phyloP scores from a whole-genome alignment of 2,329 filamentous ascomycete species.

The Aspergillus sp. region DNA sequence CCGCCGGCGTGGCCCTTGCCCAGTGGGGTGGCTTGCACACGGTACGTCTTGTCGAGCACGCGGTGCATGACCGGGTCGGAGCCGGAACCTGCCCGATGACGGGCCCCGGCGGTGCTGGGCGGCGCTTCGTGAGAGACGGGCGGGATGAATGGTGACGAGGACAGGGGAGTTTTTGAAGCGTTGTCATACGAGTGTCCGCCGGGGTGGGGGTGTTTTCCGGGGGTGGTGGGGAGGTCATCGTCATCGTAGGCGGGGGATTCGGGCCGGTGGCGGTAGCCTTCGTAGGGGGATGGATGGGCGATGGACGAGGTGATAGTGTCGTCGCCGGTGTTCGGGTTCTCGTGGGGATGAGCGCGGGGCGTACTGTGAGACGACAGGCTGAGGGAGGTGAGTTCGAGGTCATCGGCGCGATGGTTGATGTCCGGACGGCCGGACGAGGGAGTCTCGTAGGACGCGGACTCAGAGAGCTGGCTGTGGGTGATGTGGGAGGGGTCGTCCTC shows the following conservation, averaged over 20 bases:
- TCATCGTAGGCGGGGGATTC: slow-evolving; percentile 35
- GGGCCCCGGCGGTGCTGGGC: neutral
- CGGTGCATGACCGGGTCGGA: slow-evolving; percentile 80
- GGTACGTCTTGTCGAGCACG: slow-evolving; percentile 93
- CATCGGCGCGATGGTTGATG: slow-evolving; percentile 36
- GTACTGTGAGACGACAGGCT: slow-evolving; percentile 49
- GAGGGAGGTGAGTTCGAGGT: slow-evolving; percentile 46
- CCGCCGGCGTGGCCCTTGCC: slow-evolving; percentile 46
- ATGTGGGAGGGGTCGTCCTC: slow-evolving; percentile 57
- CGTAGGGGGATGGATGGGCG: slow-evolving; percentile 73
- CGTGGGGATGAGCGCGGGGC: slow-evolving; percentile 38
- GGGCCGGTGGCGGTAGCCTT: slow-evolving; percentile 33
- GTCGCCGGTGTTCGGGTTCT: slow-evolving; percentile 25
- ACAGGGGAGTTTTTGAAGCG: slow-evolving; percentile 63
- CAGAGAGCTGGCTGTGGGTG: slow-evolving; percentile 41
- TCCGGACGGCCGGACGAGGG: slow-evolving; percentile 35
- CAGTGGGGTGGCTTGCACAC: slow-evolving; percentile 86
- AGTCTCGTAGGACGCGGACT: slow-evolving; percentile 42
- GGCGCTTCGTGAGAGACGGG: slow-evolving; percentile 41
- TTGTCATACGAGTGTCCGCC: slow-evolving; percentile 17
- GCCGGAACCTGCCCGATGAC: slow-evolving; percentile 26
- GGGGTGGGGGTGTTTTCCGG: slow-evolving; percentile 26
- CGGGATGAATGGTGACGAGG: slow-evolving; percentile 55
- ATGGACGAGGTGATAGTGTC: slow-evolving; percentile 41
- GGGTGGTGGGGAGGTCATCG: slow-evolving; percentile 38